phyloP scores from a whole-genome alignment of 345 rosid species.

The Firmiana major region DNA sequence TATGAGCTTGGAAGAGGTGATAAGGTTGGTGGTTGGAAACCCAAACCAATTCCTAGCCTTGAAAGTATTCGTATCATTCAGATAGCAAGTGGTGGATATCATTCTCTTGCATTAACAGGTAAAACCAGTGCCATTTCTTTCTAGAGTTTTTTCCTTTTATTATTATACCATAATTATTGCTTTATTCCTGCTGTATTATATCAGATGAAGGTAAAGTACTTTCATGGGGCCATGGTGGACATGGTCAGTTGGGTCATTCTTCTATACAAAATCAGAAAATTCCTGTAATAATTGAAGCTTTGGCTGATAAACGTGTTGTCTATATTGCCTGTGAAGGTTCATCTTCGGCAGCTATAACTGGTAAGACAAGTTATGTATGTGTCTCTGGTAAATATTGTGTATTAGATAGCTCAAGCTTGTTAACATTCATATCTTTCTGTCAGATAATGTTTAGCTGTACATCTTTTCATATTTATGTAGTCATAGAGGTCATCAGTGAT shows the following conservation, averaged over 20 bases:
- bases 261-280: conserved; percentile 47
- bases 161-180: background rate
- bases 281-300: conserved; percentile 57
- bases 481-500: background rate
- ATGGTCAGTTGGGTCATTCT: conserved; percentile 81
- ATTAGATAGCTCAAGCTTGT: conserved; percentile 4
- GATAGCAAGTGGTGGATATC: conserved; percentile 89
- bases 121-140: conserved; percentile 6
- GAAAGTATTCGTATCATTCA: conserved; percentile 53
- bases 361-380: conserved; percentile 30
- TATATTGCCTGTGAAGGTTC: conserved; percentile 83
- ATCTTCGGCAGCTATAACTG: conserved; percentile 82
- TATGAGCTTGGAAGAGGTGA: conserved; percentile 92
- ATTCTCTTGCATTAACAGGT: conserved; percentile 88
- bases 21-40: conserved; percentile 82
- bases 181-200: conserved; percentile 20
- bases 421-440: background rate
- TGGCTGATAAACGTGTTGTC: conserved; percentile 53
- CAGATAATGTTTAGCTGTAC: background rate
- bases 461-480: background rate
- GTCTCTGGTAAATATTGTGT: background rate
- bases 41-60: conserved; percentile 64
- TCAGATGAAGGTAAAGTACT: conserved; percentile 81
- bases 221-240: conserved; percentile 97
- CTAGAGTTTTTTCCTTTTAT: background rate